Base-by-base conservation (phyloP, 1,139 yeast species). In the Nakaseomyces kungkrabaensis region DNA sequence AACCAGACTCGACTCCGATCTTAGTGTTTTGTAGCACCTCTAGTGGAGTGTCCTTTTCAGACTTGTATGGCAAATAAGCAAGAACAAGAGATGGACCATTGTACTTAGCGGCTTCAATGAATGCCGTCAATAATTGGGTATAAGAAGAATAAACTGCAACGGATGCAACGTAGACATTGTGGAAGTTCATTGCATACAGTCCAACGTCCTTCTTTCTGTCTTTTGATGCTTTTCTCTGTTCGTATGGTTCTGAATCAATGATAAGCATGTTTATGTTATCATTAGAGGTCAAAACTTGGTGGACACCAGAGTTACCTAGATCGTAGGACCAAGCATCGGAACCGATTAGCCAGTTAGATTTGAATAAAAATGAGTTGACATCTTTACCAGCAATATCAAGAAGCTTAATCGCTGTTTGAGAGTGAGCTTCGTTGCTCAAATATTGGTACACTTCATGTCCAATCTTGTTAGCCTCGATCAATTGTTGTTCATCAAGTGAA, bases 321-420 rank as follows among this genome's bases (percentile, higher is more conserved):
- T 90, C 97, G 65, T 84, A 89, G 24, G 96, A 78, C 97, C 98
- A 90, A 34, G 95, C 81, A 68, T 90, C 97, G 7, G 97, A 88
- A 26, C 97, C 97, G 54, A 92, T 74, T 54, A 90, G 73, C 98
- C 98, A 90, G 53, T 79, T 76, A 27, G 85, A 74, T 49, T 73
- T 72, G 65, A 66, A 61, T 56, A 83, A 75, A 55, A 71, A 74
- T 4, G 72, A 69, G 53, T 76, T 70, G 44, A 71, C 68, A 3
- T 70, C 66, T 45, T 84, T 71, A 11, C 85, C 70, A 10, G 71
- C 65, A 46, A 70, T 59, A 27, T 31, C 26, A 5, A 85, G 72
- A 17, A 71, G 59, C 11, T 72, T 69, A 1, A 73, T 62, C 4
- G 67, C 62, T 53, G 57, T 51, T 4, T 73, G 76, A 2, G 74